These are phyloP conservation scores for Porodaedalea pini DNA, from an alignment of 1,284 basidiomycete genomes.

Conservation along the genomic window DNA sequence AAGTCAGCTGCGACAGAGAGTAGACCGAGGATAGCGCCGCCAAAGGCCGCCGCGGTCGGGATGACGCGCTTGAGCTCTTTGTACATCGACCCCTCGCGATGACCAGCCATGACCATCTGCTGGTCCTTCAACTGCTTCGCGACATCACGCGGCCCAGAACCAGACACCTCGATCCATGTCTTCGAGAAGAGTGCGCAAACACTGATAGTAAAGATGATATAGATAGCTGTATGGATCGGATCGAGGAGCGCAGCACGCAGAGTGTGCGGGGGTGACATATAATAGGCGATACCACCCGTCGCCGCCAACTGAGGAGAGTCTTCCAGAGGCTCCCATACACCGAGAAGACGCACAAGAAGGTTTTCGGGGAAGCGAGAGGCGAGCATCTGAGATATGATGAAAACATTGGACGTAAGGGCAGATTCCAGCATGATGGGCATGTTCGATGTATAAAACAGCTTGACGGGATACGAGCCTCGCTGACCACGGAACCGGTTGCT, in stretches of 20 bases:
- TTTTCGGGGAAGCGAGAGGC: constrained; percentile 88
- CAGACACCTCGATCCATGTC: constrained; percentile 97
- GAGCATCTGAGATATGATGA: constrained; percentile 97
- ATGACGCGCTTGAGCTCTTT: constrained; percentile 98
- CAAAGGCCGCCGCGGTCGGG: constrained; percentile 95
- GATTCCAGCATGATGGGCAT: constrained; percentile 99
- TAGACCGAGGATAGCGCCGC: constrained; percentile 92
- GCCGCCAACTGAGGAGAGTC: constrained; percentile 91
- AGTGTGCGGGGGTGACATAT: constrained; percentile 95
- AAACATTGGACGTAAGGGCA: constrained; percentile 91
- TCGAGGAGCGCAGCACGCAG: constrained; percentile 85
- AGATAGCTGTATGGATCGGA: constrained; percentile 90
- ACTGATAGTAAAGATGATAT: constrained; percentile 90
- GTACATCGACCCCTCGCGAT: constrained; percentile 97
- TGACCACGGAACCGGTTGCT: constrained; percentile 95
- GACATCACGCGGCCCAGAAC: constrained; percentile 91
- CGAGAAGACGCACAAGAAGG: constrained; percentile 86
- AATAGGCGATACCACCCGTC: constrained; percentile 92
- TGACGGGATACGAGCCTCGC: constrained; percentile 93
- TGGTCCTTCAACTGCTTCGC: constrained; percentile 99
- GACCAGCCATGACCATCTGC: constrained; percentile 98
- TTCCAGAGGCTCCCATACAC: constrained; percentile 96
- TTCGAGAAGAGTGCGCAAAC: constrained; percentile 98
- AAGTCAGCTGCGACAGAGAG: constrained; percentile 95
- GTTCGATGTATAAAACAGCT: constrained; percentile 98